These are phyloP conservation scores for Solanum ahanhuiri DNA, from an alignment of 257 asterid genomes.

Conservation along the genomic window DNA sequence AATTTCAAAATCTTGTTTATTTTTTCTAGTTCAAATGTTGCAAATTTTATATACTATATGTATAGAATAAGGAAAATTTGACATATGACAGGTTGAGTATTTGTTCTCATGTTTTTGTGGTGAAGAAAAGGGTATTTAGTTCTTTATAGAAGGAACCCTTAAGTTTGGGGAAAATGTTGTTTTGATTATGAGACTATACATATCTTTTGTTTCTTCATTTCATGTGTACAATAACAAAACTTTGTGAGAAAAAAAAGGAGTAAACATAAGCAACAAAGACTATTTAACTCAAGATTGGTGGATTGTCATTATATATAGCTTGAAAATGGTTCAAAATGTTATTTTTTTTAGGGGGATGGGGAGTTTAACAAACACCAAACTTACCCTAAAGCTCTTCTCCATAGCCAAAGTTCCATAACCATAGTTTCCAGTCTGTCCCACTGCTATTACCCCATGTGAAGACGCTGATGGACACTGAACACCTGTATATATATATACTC, in stretches of 20 bases:
- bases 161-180: neutral
- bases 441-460: conserved; percentile 20
- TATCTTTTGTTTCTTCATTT: neutral
- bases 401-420: conserved; percentile 69
- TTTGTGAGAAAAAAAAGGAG: neutral
- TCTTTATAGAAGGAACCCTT: neutral
- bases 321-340: neutral
- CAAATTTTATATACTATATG: neutral
- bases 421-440: conserved; percentile 30
- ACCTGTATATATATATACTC: conserved; percentile 16
- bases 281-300: neutral
- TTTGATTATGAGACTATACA: neutral
- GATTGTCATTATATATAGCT: neutral
- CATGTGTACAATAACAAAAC: neutral
- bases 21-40: neutral
- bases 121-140: neutral
- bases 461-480: conserved; percentile 42
- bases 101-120: neutral
- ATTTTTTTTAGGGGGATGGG: neutral
- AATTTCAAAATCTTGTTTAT: neutral
- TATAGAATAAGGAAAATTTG: neutral
- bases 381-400: conserved; percentile 74
- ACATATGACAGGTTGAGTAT: neutral
- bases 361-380: neutral
- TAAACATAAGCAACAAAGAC: neutral